A percentile compares a stretch with the other conserved stretches of the same genome.
Conservation (phyloP, 2,329 filamentous ascomycete species). For the Cladosporium oxysporum region DNA sequence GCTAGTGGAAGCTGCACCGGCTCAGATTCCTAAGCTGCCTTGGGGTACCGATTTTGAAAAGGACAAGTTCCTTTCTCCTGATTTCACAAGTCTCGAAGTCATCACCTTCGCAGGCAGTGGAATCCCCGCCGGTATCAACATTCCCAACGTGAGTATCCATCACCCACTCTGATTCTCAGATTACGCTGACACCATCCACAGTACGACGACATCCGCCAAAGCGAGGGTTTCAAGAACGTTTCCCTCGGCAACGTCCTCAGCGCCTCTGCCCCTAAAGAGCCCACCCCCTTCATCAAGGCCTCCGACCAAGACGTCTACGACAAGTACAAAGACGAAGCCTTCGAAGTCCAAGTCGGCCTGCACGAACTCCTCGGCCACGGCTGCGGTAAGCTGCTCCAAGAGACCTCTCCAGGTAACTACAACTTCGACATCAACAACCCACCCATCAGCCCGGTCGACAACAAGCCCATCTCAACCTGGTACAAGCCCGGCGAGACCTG, state of each 20-base stretch:
- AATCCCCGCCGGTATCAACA: conserved; percentile 56
- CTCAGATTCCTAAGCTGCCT: conserved; percentile 83
- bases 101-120: conserved; percentile 72
- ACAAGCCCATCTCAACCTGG: conserved; percentile 77
- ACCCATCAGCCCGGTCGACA: conserved; percentile 76
- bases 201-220: conserved; percentile 77
- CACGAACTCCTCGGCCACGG: conserved; percentile 89
- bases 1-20: conserved; percentile 77
- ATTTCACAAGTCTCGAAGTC: conserved; percentile 94
- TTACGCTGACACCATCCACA: conserved; percentile 44
- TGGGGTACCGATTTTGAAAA: conserved; percentile 92
- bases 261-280: conserved; percentile 89
- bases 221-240: conserved; percentile 88
- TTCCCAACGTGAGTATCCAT: conserved; percentile 11
- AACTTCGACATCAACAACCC: conserved; percentile 87
- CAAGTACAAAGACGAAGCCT: conserved; percentile 81
- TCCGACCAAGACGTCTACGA: conserved; percentile 76
- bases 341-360: conserved; percentile 93
- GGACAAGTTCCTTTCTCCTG: conserved; percentile 90
- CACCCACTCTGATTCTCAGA: neutral
- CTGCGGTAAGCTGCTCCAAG: conserved; percentile 90
- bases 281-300: conserved; percentile 83
- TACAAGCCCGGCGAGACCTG: conserved; percentile 96
- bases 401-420: conserved; percentile 76
- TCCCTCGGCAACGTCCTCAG: conserved; percentile 90